Base-by-base conservation (phyloP, 805 yeast species). In the Lachancea sp. region DNA sequence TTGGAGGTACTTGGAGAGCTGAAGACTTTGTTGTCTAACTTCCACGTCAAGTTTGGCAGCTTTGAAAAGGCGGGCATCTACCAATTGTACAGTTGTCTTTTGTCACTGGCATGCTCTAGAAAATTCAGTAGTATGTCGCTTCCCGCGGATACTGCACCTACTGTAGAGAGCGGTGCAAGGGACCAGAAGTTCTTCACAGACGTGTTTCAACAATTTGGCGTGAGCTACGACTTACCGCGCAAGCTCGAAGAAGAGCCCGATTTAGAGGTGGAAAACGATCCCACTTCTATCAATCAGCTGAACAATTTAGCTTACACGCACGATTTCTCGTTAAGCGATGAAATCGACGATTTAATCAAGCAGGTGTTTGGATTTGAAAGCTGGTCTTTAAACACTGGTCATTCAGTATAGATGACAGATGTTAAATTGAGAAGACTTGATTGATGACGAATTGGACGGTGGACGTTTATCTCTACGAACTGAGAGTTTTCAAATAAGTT, bases 271-370 rank as follows among this genome's bases (percentile, higher is more conserved):
- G 61, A 55, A 35, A 54, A 51, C 34, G 60, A 54, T 31, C 50
- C 53, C n/a, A 61, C 52, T 43, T 47, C 50, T 12, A 43, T 58
- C 35, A 59, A 55, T 17, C 63, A 60, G 38, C 57, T 57, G 19
- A 54, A 51, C 39, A 63, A 56, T 32, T 50, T 55, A 26, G 55
- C 51, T 33, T 56, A 62, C 47, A 58, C 55, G 1, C 62, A 63
- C 38, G 69, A 65, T 42, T 63, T 65, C 41, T 58, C 68, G 3
- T 51, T 65, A 22, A 60, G 65, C 41, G 60, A 63, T 40, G 68
- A 65, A 44, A 64, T 65, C 36, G 69, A 65, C 36, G 67, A 60
- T 31, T 47, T 63, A 37, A 65, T 65, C 40, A 62, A 58, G 36
- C 65, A 63, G 26, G 46, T 61, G 29, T 65, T 65, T 34, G 63